Evolutionary conservation across 192 early-diverging fungal species (phyloP).

Genomic region (Radiomyces spectabilis): DNA sequence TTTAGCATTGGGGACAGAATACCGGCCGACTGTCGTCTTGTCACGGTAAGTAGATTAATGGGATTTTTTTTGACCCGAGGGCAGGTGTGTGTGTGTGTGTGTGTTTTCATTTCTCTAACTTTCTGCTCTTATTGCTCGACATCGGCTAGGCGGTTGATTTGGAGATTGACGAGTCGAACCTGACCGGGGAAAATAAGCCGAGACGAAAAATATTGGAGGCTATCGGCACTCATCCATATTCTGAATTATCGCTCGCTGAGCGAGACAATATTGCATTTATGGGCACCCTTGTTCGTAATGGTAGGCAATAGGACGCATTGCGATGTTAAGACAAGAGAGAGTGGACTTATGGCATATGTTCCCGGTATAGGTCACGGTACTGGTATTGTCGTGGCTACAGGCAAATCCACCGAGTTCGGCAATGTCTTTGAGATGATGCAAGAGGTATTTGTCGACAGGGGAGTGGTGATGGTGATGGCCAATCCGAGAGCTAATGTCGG

Average conservation of each 20-base stretch:
- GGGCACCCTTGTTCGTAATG: slow-evolving; percentile 88
- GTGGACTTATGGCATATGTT: no score
- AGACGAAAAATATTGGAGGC: slow-evolving; percentile 56
- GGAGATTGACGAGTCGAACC: slow-evolving; percentile 87
- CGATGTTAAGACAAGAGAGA: no score
- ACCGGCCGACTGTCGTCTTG: slow-evolving; percentile 85
- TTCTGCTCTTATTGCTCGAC: background rate
- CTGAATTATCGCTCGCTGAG: slow-evolving; percentile 59
- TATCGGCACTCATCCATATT: slow-evolving; percentile 31
- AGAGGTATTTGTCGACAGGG: slow-evolving; percentile 45
- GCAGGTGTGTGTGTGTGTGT: background rate
- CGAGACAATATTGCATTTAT: slow-evolving; percentile 89
- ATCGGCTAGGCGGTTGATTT: slow-evolving; percentile 55
- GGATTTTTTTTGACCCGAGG: background rate
- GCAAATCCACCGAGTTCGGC: slow-evolving; percentile 91
- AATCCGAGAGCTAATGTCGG: background rate
- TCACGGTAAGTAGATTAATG: slow-evolving; percentile 34
- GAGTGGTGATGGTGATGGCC: no score
- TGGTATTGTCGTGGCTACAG: slow-evolving; percentile 87
- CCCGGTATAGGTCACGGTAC: slow-evolving; percentile 55
- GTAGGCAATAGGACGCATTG: no score
- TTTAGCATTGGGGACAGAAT: slow-evolving; percentile 88
- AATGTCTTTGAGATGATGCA: slow-evolving; percentile 89
- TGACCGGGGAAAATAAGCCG: slow-evolving; percentile 85
- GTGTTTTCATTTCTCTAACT: background rate